Conservation (phyloP, 441 rosid genomes). For the Brassica balearica region DNA sequence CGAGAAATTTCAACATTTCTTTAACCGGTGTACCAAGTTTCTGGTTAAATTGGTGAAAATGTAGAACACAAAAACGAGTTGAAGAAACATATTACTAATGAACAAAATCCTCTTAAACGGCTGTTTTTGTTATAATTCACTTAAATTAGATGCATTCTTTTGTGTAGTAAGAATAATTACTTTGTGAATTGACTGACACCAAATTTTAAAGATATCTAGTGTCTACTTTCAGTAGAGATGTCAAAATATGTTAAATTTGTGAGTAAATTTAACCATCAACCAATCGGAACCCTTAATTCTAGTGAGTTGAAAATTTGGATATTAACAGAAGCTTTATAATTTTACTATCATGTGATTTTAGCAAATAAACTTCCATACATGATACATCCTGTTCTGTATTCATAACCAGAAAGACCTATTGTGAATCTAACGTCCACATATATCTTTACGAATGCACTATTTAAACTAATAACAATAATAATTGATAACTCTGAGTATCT, state of each 20-base stretch:
- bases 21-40: background rate
- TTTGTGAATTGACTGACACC: background rate
- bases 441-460: background rate
- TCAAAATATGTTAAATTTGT: background rate
- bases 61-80: background rate
- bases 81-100: background rate
- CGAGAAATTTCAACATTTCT: background rate
- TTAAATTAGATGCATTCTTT: background rate
- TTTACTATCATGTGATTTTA: background rate
- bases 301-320: background rate
- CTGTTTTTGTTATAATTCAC: background rate
- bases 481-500: too few species aligned
- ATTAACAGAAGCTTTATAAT: background rate
- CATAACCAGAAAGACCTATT: background rate
- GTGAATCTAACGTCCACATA: background rate
- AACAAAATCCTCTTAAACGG: conserved; percentile 1
- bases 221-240: background rate
- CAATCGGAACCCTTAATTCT: background rate
- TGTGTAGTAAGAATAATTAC: background rate
- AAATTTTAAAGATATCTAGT: background rate
- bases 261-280: background rate
- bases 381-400: background rate
- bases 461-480: conserved; percentile 19
- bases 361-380: background rate
- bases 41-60: background rate